Evolutionary conservation across 495 filamentous ascomycete species (phyloP).

Genomic region (Neurospora sp.): DNA sequence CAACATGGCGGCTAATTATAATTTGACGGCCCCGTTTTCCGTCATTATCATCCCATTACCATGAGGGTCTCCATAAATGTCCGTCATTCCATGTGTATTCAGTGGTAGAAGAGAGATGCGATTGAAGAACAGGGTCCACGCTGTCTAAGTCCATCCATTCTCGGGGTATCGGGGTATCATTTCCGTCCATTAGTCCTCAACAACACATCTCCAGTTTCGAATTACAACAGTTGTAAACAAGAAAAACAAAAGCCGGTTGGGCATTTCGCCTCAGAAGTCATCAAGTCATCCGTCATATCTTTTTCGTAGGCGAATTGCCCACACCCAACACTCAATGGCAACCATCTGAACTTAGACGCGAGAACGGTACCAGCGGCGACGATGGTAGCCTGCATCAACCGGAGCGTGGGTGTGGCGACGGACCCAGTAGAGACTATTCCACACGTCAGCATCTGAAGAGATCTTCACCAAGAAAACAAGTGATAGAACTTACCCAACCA

Average conservation of each 20-base stretch:
- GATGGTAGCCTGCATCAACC: constrained; percentile 14
- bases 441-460: background rate
- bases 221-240: background rate
- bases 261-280: background rate
- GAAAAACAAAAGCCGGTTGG: background rate
- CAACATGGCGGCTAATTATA: background rate
- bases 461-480: background rate
- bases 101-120: background rate
- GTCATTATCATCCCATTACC: background rate
- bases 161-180: background rate
- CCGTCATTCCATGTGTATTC: background rate
- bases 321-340: background rate
- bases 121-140: background rate
- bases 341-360: constrained; percentile 23
- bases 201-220: background rate
- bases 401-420: constrained; percentile 18
- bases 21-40: background rate
- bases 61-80: background rate
- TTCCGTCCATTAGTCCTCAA: background rate
- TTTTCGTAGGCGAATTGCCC: background rate
- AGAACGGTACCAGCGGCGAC: constrained; percentile 34
- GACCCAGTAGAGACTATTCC: constrained; percentile 31
- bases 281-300: background rate
- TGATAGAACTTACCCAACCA: constrained; percentile 29
- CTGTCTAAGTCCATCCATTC: background rate